Evolutionary conservation across 306 rosid species (phyloP).

Genomic region (Casuarina glauca): DNA sequence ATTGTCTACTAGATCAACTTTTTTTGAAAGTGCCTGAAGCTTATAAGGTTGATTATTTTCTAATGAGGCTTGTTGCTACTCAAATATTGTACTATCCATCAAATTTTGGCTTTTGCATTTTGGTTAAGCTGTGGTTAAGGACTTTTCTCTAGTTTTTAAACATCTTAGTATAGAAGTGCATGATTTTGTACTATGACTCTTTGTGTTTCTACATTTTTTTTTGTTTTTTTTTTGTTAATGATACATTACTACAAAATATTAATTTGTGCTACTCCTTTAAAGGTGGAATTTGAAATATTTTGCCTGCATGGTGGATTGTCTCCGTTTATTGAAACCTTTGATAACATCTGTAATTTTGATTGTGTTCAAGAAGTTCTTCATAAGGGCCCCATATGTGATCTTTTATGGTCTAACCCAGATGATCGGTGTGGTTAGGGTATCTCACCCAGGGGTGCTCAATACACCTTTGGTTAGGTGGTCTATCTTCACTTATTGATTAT

Average conservation of each 20-base stretch:
- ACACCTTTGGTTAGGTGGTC: slow-evolving; percentile 89
- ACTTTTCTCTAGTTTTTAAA: neutral
- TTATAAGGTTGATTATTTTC: neutral
- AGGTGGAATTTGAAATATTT: slow-evolving; percentile 97
- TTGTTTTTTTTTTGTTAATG: neutral
- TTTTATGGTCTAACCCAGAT: slow-evolving; percentile 95
- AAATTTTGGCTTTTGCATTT: neutral
- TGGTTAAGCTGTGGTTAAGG: neutral
- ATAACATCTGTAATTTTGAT: slow-evolving; percentile 84
- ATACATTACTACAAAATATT: slow-evolving; percentile 15
- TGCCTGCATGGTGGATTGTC: slow-evolving; percentile 96
- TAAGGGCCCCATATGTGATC: slow-evolving; percentile 98
- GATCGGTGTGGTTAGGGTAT: slow-evolving; percentile 99
- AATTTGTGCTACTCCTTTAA: slow-evolving; percentile 7
- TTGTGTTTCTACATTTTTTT: neutral
- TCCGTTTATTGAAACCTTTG: slow-evolving; percentile 94
- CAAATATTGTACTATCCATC: neutral
- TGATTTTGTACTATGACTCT: neutral
- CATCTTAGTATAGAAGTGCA: neutral
- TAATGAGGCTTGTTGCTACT: neutral
- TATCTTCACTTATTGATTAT: neutral
- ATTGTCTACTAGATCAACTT: neutral
- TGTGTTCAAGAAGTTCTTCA: slow-evolving; percentile 99
- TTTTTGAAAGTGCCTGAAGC: neutral
- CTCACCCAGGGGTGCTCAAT: slow-evolving; percentile 97